These are phyloP conservation scores for Candida orba DNA, from an alignment of 805 yeast genomes.

Conservation along the genomic window DNA sequence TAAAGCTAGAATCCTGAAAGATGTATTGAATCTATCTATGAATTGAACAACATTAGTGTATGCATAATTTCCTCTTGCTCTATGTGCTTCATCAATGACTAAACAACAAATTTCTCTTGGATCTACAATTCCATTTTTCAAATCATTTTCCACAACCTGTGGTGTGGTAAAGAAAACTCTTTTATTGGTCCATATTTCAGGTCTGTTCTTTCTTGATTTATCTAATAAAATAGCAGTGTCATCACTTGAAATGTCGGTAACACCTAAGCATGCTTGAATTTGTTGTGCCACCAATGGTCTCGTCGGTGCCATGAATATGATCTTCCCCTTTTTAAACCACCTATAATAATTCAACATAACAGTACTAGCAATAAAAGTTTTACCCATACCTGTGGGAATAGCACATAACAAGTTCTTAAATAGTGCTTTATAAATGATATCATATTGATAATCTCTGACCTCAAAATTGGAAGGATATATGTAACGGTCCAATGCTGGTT, in stretches of 20 bases:
- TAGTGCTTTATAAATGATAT: conserved; percentile 67
- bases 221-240: conserved; percentile 76
- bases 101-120: conserved; percentile 70
- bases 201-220: conserved; percentile 51
- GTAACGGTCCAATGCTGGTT: conserved; percentile 36
- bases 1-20: conserved; percentile 73
- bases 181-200: conserved; percentile 67
- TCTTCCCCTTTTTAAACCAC: conserved; percentile 77
- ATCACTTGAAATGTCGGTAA: conserved; percentile 72
- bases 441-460: conserved; percentile 81
- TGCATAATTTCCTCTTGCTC: conserved; percentile 86
- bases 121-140: conserved; percentile 63
- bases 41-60: conserved; percentile 76
- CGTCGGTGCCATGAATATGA: conserved; percentile 95
- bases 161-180: conserved; percentile 92
- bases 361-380: conserved; percentile 91
- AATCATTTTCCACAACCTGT: conserved; percentile 89
- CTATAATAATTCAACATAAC: conserved; percentile 84
- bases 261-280: conserved; percentile 82
- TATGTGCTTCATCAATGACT: conserved; percentile 93
- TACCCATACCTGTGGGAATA: conserved; percentile 95
- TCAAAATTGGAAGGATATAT: conserved; percentile 83
- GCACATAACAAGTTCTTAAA: conserved; percentile 77
- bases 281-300: conserved; percentile 95
- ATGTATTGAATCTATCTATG: conserved; percentile 51